Evolutionary conservation across 352 stramenopile species (phyloP).

Genomic region (Pythium chondricola): DNA sequence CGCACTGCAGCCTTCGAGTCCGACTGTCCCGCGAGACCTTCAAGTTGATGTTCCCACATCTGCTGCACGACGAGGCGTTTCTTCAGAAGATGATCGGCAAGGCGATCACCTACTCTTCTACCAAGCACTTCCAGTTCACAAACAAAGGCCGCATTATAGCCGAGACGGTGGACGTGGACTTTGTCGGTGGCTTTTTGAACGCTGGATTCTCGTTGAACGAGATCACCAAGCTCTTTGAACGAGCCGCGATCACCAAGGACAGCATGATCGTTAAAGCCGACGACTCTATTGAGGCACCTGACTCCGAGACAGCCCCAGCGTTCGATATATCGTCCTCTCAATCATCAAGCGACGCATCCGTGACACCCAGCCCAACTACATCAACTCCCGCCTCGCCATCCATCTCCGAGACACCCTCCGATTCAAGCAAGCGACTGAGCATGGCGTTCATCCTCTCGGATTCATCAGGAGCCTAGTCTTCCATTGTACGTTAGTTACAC

Average conservation of each 20-base stretch:
- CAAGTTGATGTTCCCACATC: constrained; percentile 21
- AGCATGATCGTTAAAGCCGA: constrained; percentile 15
- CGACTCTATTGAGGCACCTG: not conserved
- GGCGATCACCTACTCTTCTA: constrained; percentile 7
- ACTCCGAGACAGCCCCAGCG: too few relatives aligned
- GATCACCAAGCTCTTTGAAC: constrained; percentile 10
- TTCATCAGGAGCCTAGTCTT: not conserved
- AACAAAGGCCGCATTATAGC: constrained; percentile 10
- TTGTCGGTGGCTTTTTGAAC: constrained; percentile 9
- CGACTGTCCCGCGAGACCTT: constrained; percentile 18
- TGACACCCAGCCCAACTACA: too few relatives aligned
- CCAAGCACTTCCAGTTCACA: constrained; percentile 16
- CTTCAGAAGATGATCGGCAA: constrained; percentile 16
- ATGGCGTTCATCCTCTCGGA: constrained; percentile 5
- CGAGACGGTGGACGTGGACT: constrained; percentile 13
- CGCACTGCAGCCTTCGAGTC: constrained; percentile 3
- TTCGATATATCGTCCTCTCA: too few relatives aligned
- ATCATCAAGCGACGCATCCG: too few relatives aligned
- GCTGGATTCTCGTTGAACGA: constrained; percentile 7
- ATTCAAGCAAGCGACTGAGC: constrained; percentile 4
- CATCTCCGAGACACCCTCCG: too few relatives aligned
- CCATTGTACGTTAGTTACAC: not conserved
- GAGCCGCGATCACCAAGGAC: constrained; percentile 4
- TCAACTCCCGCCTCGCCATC: too few relatives aligned
- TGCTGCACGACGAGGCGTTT: constrained; percentile 15